Evolutionary conservation across 1,284 basidiomycete genomes (phyloP).

Genomic region (Uromyces viciae-fabae): DNA sequence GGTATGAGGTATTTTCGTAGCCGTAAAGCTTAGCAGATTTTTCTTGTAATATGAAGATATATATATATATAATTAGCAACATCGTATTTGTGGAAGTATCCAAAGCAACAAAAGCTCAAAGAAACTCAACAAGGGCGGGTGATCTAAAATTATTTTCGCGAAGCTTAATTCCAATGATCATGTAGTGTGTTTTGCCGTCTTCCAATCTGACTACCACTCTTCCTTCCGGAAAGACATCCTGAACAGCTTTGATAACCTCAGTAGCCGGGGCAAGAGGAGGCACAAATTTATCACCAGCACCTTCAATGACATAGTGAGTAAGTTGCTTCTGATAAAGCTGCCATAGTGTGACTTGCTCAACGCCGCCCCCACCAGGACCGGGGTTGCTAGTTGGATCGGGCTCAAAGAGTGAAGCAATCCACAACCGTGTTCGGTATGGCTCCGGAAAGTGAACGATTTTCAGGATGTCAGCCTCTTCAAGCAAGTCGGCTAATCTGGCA

Average conservation of each 20-base stretch:
- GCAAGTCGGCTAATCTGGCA: conserved; percentile 16
- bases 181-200: conserved; percentile 42
- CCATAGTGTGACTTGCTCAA: conserved; percentile 45
- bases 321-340: conserved; percentile 45
- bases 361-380: conserved; percentile 43
- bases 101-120: neutral
- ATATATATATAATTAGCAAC: too few relatives aligned
- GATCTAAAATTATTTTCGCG: conserved; percentile 21
- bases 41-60: neutral
- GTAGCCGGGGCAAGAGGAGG: conserved; percentile 43
- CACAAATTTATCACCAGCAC: conserved; percentile 24
- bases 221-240: conserved; percentile 44
- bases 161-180: conserved; percentile 45
- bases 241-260: conserved; percentile 45
- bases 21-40: conserved; percentile 38
- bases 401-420: conserved; percentile 45
- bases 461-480: conserved; percentile 38
- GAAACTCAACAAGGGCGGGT: conserved; percentile 41
- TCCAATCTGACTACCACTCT: conserved; percentile 42
- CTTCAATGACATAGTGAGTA: conserved; percentile 36
- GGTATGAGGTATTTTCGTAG: conserved; percentile 20
- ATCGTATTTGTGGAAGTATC: neutral
- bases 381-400: conserved; percentile 41
- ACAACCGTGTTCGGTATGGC: conserved; percentile 45
- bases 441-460: conserved; percentile 45